These are phyloP conservation scores for Rubus idaeus DNA, from an alignment of 306 rosid species.

Conservation along the genomic window DNA sequence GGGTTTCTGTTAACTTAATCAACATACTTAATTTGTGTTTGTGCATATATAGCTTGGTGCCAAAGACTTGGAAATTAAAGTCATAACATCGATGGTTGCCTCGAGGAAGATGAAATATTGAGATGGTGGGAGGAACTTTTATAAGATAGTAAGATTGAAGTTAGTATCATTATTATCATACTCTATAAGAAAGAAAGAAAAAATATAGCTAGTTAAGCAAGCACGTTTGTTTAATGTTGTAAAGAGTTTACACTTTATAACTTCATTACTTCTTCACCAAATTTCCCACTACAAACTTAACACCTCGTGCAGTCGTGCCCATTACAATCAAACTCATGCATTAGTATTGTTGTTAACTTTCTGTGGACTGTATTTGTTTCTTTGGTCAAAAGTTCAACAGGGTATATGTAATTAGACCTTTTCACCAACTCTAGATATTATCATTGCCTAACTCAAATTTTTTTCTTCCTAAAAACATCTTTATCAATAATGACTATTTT, in stretches of 20 bases:
- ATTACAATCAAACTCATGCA: not conserved
- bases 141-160: not conserved
- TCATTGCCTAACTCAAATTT: too few species aligned
- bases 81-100: not conserved
- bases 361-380: too few species aligned
- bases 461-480: too few species aligned
- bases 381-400: not conserved
- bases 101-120: not conserved
- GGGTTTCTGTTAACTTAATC: not conserved
- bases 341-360: too few species aligned
- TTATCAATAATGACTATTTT: too few species aligned
- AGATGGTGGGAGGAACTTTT: too few species aligned
- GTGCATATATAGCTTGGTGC: not conserved
- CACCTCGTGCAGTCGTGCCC: not conserved
- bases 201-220: not conserved
- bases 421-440: not conserved
- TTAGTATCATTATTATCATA: not conserved
- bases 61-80: too few species aligned
- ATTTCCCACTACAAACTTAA: slow-evolving; percentile 3
- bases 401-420: not conserved
- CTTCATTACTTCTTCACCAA: not conserved
- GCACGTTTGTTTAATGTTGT: slow-evolving; percentile 2
- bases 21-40: not conserved
- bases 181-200: not conserved
- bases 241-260: not conserved